A percentile compares a stretch with the other conserved stretches of the same genome.
Evolutionary conservation across 163 green algal genomes (phyloP).

Genomic region (Smithsoniella earleae): DNA sequence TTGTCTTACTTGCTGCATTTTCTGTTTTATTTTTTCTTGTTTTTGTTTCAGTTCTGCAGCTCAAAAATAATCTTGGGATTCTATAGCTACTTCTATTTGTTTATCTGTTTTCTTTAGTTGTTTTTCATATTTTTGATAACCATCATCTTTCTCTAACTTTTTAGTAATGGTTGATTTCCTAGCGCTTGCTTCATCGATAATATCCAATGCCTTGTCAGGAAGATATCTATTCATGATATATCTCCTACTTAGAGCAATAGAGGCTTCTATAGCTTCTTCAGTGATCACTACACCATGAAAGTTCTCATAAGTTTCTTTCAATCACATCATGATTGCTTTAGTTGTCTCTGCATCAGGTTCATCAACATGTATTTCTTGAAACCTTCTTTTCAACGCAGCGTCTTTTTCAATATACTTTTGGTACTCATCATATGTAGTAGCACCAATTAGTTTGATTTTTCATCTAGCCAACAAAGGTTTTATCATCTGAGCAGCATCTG

Average conservation of each 20-base stretch:
- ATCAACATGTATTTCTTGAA: conserved; percentile 72
- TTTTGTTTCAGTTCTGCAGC: too few species aligned
- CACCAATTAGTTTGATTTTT: conserved; percentile 45
- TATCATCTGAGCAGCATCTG: conserved; percentile 41
- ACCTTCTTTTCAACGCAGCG: conserved; percentile 72
- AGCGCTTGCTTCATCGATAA: conserved; percentile 84
- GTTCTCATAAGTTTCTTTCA: conserved; percentile 81
- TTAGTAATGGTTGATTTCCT: too few species aligned
- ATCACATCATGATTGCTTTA: too few species aligned
- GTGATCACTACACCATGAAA: conserved; percentile 70
- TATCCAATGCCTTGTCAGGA: conserved; percentile 93
- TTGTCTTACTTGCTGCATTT: too few species aligned
- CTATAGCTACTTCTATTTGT: too few species aligned
- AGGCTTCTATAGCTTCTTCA: conserved; percentile 64
- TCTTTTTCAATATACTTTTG: conserved; percentile 81
- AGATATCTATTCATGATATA: conserved; percentile 79
- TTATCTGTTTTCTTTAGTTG: too few species aligned
- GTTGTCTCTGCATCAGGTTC: conserved; percentile 56
- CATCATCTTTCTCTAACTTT: too few species aligned
- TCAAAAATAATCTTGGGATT: too few species aligned
- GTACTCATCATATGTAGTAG: conserved; percentile 79
- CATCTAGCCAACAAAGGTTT: conserved; percentile 48
- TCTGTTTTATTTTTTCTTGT: too few species aligned
- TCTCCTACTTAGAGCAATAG: conserved; percentile 66
- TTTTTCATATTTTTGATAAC: too few species aligned